Conservation (phyloP, 176 grass and related monocot genomes). For the Musa troglodytarum region DNA sequence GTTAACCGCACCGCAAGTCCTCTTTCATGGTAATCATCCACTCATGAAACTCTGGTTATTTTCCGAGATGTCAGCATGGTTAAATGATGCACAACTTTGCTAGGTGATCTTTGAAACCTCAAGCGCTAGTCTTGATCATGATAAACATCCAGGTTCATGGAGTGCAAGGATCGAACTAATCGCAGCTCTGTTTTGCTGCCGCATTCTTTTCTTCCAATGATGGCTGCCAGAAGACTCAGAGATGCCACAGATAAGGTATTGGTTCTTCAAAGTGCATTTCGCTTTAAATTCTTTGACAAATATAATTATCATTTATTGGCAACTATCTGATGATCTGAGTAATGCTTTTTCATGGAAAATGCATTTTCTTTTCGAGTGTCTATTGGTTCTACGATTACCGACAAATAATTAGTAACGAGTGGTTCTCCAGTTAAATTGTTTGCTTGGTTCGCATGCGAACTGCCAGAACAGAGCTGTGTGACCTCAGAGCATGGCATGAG, state of each 20-base stretch:
- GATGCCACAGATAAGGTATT: slow-evolving; percentile 59
- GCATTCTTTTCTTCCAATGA: slow-evolving; percentile 72
- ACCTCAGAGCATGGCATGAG: no score
- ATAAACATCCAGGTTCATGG: slow-evolving; percentile 95
- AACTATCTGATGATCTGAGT: slow-evolving; percentile 1
- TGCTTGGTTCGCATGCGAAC: not conserved
- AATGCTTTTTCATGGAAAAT: not conserved
- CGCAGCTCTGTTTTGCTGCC: slow-evolving; percentile 72
- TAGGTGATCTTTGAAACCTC: slow-evolving; percentile 25
- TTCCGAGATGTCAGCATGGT: not conserved
- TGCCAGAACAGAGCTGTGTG: not conserved
- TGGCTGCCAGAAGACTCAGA: slow-evolving; percentile 68
- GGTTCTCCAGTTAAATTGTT: not conserved
- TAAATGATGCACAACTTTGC: slow-evolving; percentile 7
- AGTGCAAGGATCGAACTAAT: slow-evolving; percentile 83
- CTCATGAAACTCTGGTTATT: slow-evolving; percentile 11
- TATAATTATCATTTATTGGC: not conserved
- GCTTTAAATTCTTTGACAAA: not conserved
- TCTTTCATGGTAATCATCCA: slow-evolving; percentile 74
- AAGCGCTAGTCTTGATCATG: slow-evolving; percentile 42
- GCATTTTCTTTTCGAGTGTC: not conserved
- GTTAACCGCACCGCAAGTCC: slow-evolving; percentile 87
- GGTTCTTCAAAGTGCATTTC: slow-evolving; percentile 19
- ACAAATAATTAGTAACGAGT: not conserved
- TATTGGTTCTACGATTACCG: not conserved